These are phyloP conservation scores for Vaccinium myrtillus DNA, from an alignment of 148 eudicot genomes.

Conservation along the genomic window DNA sequence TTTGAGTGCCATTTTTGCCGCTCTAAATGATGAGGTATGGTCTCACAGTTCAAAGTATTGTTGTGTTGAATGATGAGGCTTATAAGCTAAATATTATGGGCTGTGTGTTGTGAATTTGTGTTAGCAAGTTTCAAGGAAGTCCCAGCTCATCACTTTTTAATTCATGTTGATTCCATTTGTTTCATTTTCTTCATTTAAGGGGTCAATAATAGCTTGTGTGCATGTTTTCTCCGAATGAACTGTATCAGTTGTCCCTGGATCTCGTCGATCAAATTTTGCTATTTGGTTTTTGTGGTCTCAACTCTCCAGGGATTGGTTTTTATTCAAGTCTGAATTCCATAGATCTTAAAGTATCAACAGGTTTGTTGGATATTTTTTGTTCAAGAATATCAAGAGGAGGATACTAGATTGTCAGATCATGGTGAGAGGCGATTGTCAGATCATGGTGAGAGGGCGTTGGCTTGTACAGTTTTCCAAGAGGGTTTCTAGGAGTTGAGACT, in stretches of 20 bases:
- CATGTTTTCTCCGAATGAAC: not conserved
- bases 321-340: not conserved
- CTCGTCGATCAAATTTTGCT: not conserved
- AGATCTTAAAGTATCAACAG: not conserved
- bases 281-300: not conserved
- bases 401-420: not conserved
- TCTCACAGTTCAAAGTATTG: not conserved
- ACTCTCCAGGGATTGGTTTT: not conserved
- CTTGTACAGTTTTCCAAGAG: not conserved
- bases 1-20: slow-evolving; percentile 93
- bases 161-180: not conserved
- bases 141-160: not conserved
- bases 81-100: slow-evolving; percentile 6
- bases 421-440: not conserved
- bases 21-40: slow-evolving; percentile 89
- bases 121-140: not conserved
- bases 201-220: not conserved
- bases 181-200: not conserved
- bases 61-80: not conserved
- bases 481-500: not conserved
- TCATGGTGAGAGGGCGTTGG: not conserved
- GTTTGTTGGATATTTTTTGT: not conserved
- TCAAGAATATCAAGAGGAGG: not conserved
- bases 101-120: not conserved
- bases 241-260: not conserved